phyloP scores from a whole-genome alignment of 2,329 filamentous ascomycete species.

The Niveomyces coronatus region DNA sequence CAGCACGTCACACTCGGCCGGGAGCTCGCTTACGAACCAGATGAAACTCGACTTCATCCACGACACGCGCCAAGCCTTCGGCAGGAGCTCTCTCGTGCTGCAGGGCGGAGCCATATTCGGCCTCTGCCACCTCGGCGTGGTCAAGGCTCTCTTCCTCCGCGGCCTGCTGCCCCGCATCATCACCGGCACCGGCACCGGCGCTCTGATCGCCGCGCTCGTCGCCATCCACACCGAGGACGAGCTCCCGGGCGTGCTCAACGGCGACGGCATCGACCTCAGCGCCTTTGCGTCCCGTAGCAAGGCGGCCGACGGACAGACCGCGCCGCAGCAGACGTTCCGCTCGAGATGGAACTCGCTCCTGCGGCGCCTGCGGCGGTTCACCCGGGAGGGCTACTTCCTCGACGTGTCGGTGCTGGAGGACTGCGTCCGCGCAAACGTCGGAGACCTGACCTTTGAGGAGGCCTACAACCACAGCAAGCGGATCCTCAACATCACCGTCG shows the following conservation, averaged over 20 bases:
- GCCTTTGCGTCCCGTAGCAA: conserved; percentile 50
- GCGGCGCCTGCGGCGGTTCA: conserved; percentile 58
- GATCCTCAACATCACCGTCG: conserved; percentile 85
- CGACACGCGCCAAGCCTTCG: conserved; percentile 80
- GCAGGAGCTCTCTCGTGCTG: conserved; percentile 72
- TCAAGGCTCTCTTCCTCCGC: conserved; percentile 73
- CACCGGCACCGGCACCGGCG: conserved; percentile 81
- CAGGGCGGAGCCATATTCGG: conserved; percentile 91
- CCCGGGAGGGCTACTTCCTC: conserved; percentile 70
- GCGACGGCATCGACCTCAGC: conserved; percentile 71
- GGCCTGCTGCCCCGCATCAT: conserved; percentile 82
- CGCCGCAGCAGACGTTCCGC: conserved; percentile 27
- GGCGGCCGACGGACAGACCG: conserved; percentile 20
- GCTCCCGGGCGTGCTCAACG: conserved; percentile 63
- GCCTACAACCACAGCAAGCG: conserved; percentile 78
- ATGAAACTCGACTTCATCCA: conserved; percentile 79
- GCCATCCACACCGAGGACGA: conserved; percentile 82
- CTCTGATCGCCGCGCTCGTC: conserved; percentile 79
- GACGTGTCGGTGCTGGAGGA: conserved; percentile 75
- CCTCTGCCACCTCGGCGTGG: conserved; percentile 79
- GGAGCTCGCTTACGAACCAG: conserved; percentile 50
- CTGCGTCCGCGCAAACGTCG: conserved; percentile 75
- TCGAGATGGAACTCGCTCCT: conserved; percentile 48
- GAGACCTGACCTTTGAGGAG: conserved; percentile 86
- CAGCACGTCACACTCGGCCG: conserved; percentile 31